Percentiles rank a stretch among this genome's conserved stretches.
Conservation (phyloP, 768 basidiomycete species). For the Chlorophyllum brunneum region DNA sequence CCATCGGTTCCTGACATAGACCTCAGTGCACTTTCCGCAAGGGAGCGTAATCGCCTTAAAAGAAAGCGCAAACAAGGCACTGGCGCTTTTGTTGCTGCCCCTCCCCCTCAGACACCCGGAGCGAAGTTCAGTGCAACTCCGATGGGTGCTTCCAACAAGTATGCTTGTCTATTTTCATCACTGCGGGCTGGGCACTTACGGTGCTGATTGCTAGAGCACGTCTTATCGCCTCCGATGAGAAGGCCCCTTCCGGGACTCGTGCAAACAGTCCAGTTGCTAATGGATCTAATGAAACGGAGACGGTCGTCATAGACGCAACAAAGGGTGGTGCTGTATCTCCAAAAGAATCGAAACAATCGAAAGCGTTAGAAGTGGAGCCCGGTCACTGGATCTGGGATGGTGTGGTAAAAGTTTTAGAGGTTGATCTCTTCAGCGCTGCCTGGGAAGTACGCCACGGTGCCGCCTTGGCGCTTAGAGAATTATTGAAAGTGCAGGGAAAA, state of each 20-base stretch:
- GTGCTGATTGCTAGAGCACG: conserved; percentile 55
- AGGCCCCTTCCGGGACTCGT: conserved; percentile 45
- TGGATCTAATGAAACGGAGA: conserved; percentile 45
- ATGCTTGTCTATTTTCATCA: conserved; percentile 16
- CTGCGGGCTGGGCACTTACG: conserved; percentile 1
- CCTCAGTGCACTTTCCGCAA: conserved; percentile 67
- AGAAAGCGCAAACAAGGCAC: conserved; percentile 90
- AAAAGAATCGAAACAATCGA: conserved; percentile 71
- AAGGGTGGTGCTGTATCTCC: conserved; percentile 85
- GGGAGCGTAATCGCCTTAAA: conserved; percentile 92
- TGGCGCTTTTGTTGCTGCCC: conserved; percentile 74
- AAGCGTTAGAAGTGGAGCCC: conserved; percentile 68
- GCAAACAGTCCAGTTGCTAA: conserved; percentile 54
- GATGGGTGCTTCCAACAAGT: conserved; percentile 59
- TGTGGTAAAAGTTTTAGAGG: conserved; percentile 71
- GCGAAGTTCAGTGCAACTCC: conserved; percentile 62
- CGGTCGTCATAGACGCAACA: conserved; percentile 72
- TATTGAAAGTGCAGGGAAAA: conserved; percentile 80
- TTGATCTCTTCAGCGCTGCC: conserved; percentile 76
- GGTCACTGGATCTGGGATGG: conserved; percentile 89
- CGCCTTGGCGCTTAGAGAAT: conserved; percentile 84
- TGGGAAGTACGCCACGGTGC: conserved; percentile 97
- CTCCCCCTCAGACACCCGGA: conserved; percentile 55
- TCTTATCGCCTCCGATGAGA: conserved; percentile 64
- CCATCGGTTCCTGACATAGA: conserved; percentile 43